These are phyloP conservation scores for Tinospora cordifolia DNA, from an alignment of 164 flowering plant genomes.

Conservation along the genomic window DNA sequence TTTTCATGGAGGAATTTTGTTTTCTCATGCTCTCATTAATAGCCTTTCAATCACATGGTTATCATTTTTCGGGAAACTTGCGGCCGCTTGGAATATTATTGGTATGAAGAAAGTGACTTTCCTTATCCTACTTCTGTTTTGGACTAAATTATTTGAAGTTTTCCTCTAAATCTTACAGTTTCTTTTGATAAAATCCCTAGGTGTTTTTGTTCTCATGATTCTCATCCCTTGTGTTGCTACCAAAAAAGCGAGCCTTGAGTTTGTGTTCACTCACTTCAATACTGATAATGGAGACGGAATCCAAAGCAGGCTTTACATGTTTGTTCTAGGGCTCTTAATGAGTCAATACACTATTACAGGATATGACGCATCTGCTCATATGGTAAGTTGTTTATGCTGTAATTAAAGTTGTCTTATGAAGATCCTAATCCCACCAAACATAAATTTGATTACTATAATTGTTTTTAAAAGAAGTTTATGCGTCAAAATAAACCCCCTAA, in stretches of 20 bases:
- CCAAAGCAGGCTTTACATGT: slow-evolving; percentile 56
- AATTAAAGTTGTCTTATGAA: too few species aligned
- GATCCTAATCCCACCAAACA: too few species aligned
- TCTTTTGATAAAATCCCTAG: slow-evolving; percentile 26
- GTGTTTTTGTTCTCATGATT: slow-evolving; percentile 83
- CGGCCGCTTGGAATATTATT: slow-evolving; percentile 83
- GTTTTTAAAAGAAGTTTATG: too few species aligned
- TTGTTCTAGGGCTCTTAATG: slow-evolving; percentile 83
- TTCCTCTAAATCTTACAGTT: background rate
- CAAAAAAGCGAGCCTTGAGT: slow-evolving; percentile 63
- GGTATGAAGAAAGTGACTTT: slow-evolving; percentile 35
- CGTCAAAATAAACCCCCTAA: too few species aligned
- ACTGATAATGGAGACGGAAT: slow-evolving; percentile 76
- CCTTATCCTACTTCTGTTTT: background rate
- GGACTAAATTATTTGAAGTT: background rate
- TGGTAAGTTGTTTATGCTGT: slow-evolving; percentile 35
- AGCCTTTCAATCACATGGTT: slow-evolving; percentile 74
- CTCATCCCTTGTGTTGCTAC: slow-evolving; percentile 74
- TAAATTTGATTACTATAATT: too few species aligned
- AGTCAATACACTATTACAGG: slow-evolving; percentile 92
- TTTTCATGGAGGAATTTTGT: slow-evolving; percentile 65
- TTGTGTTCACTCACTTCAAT: slow-evolving; percentile 92
- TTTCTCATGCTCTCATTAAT: slow-evolving; percentile 68
- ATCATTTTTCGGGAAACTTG: slow-evolving; percentile 81
- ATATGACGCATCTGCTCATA: slow-evolving; percentile 96